Percentiles rank a stretch among this genome's conserved stretches.
These are phyloP conservation scores for Talaromyces pinophilus DNA, from an alignment of 2,329 filamentous ascomycete genomes.

Conservation along the genomic window DNA sequence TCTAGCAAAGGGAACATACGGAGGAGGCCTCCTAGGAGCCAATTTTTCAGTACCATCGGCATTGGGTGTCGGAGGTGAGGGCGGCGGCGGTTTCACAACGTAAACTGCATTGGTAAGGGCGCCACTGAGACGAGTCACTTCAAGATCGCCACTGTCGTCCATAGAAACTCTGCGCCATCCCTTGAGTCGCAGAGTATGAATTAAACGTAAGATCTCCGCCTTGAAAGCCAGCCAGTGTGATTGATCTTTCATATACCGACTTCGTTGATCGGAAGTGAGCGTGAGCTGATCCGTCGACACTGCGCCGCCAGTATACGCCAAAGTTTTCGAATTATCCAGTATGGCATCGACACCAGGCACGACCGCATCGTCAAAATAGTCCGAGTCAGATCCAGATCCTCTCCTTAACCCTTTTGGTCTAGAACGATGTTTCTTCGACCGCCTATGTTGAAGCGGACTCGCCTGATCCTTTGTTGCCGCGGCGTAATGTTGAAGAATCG, in stretches of 20 bases:
- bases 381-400: conserved; percentile 75
- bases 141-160: conserved; percentile 45
- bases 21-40: conserved; percentile 52
- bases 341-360: conserved; percentile 82
- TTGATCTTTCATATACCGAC: conserved; percentile 64
- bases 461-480: conserved; percentile 34
- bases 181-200: conserved; percentile 85
- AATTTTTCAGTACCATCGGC: conserved; percentile 42
- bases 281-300: conserved; percentile 47
- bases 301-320: conserved; percentile 68
- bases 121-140: conserved; percentile 65
- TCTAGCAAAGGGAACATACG: conserved; percentile 44
- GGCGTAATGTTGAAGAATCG: conserved; percentile 58
- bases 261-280: conserved; percentile 46
- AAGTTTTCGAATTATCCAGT: conserved; percentile 86
- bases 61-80: conserved; percentile 53
- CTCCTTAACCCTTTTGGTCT: conserved; percentile 39
- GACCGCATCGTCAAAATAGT: conserved; percentile 78
- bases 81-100: conserved; percentile 78
- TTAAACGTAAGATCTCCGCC: conserved; percentile 82
- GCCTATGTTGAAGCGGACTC: conserved; percentile 28
- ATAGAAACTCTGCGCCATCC: conserved; percentile 81
- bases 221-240: conserved; percentile 87
- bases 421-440: conserved; percentile 37
- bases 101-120: conserved; percentile 97